phyloP scores from a whole-genome alignment of 495 filamentous ascomycete genomes.

The Tuber brumale region DNA sequence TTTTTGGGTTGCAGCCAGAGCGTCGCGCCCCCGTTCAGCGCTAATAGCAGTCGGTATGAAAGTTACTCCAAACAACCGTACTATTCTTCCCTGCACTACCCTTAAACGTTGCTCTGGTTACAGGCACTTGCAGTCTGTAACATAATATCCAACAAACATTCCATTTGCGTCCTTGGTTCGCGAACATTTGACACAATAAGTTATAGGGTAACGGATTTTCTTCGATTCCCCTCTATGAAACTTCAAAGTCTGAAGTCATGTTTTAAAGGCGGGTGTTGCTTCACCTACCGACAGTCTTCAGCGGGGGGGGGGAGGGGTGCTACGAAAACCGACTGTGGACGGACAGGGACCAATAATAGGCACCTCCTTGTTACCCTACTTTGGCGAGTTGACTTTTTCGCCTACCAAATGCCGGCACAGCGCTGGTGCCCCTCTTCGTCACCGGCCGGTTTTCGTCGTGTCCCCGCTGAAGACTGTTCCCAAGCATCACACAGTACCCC shows the following conservation, averaged over 20 bases:
- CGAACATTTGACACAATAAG: background rate
- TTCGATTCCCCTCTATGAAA: background rate
- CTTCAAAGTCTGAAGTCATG: background rate
- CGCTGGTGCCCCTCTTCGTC: background rate
- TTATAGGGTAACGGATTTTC: background rate
- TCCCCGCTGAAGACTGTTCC: background rate
- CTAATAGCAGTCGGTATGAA: background rate
- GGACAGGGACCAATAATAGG: background rate
- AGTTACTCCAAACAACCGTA: background rate
- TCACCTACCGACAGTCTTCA: background rate
- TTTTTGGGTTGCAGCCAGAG: background rate
- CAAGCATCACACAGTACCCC: background rate
- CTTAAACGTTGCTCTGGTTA: background rate
- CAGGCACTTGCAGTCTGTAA: background rate
- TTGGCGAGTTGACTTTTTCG: too few species aligned
- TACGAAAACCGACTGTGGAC: background rate
- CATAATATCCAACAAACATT: background rate
- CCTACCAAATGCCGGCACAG: background rate
- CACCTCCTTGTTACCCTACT: background rate
- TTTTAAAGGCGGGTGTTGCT: background rate
- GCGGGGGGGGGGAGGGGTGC: background rate
- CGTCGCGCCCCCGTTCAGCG: background rate
- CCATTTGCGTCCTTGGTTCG: background rate
- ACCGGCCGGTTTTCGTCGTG: background rate
- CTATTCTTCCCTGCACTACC: background rate